Conservation (phyloP, 176 grass and related monocot species). For the Paspalum notatum region DNA sequence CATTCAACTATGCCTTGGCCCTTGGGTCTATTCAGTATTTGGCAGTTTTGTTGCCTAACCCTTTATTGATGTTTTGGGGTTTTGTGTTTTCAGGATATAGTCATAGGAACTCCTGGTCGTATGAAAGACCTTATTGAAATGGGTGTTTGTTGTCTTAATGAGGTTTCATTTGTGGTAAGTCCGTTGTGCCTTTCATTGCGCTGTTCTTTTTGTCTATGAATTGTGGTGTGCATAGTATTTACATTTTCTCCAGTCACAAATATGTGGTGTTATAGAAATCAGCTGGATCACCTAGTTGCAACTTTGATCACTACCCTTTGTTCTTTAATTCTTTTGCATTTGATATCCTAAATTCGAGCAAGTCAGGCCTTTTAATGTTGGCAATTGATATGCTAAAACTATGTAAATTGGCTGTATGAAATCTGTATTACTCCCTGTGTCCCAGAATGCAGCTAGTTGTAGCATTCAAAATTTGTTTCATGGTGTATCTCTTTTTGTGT, state of each 20-base stretch:
- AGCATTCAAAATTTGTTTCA: no score
- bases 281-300: background rate
- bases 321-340: background rate
- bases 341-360: background rate
- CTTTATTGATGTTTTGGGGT: background rate
- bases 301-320: background rate
- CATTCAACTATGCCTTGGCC: background rate
- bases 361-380: background rate
- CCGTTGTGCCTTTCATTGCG: conserved; percentile 5
- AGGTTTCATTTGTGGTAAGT: conserved; percentile 91
- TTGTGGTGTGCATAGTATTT: background rate
- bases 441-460: no score
- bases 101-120: conserved; percentile 92
- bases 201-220: conserved; percentile 22
- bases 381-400: background rate
- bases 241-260: background rate
- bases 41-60: background rate
- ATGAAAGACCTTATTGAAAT: conserved; percentile 99
- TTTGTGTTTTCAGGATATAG: conserved; percentile 82
- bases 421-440: no score
- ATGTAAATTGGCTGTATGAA: background rate
- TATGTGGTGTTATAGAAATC: background rate
- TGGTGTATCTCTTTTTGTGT: no score
- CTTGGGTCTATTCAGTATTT: conserved; percentile 2
- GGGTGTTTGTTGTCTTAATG: conserved; percentile 75